Percentiles rank a stretch among this genome's conserved stretches.
These are phyloP conservation scores for Osmanthus fragrans DNA, from an alignment of 257 asterid species.

Conservation along the genomic window DNA sequence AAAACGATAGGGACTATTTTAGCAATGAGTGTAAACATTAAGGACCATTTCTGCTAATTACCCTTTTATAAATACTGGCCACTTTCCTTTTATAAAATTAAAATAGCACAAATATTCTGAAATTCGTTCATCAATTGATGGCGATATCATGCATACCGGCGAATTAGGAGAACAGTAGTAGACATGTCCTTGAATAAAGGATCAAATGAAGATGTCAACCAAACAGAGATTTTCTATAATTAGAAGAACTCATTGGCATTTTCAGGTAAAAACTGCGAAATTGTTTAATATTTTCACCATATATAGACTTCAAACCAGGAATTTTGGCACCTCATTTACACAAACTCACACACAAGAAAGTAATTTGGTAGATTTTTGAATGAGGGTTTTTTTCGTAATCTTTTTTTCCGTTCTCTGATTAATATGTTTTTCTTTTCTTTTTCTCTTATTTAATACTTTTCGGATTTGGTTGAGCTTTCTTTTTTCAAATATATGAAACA, in stretches of 20 bases:
- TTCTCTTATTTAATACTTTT: neutral
- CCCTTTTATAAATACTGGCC: no score
- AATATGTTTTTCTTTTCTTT: neutral
- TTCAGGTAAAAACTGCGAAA: slow-evolving; percentile 13
- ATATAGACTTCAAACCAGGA: neutral
- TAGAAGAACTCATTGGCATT: slow-evolving; percentile 25
- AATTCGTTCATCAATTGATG: no score
- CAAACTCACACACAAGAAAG: slow-evolving; percentile 2
- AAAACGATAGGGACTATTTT: no score
- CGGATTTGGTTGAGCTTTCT: neutral
- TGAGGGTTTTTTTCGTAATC: neutral
- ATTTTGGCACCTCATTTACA: slow-evolving; percentile 1
- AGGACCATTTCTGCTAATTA: no score
- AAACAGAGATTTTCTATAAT: slow-evolving; percentile 37
- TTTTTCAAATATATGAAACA: neutral
- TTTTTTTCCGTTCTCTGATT: neutral
- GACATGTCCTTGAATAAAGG: slow-evolving; percentile 41
- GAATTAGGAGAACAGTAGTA: slow-evolving; percentile 21
- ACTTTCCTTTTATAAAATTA: no score
- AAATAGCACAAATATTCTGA: no score
- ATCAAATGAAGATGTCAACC: slow-evolving; percentile 37
- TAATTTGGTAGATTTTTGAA: slow-evolving; percentile 1
- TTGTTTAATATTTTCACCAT: neutral
- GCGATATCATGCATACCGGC: slow-evolving; percentile 28
- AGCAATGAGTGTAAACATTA: no score